These are phyloP conservation scores for Wickerhamiella sorbophila DNA, from an alignment of 805 yeast species.

Conservation along the genomic window DNA sequence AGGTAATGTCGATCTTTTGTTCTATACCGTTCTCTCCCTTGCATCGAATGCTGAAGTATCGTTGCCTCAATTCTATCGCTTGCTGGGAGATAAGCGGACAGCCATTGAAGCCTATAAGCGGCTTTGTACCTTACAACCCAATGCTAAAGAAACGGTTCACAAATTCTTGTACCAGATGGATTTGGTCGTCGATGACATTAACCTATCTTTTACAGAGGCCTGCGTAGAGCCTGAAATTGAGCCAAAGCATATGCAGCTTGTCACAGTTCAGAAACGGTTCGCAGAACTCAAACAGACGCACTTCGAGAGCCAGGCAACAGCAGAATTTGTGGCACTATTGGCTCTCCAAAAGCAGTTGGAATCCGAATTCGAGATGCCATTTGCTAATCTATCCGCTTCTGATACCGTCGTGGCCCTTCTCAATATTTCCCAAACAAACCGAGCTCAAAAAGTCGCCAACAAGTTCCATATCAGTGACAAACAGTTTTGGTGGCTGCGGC, in stretches of 20 bases:
- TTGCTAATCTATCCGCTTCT: conserved; percentile 32
- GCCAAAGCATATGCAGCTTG: conserved; percentile 15
- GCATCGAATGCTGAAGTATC: conserved; percentile 34
- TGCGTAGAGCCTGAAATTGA: not conserved
- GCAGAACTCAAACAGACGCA: conserved; percentile 23
- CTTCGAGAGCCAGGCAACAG: conserved; percentile 29
- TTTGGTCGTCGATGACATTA: conserved; percentile 29
- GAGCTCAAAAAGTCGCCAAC: conserved; percentile 35
- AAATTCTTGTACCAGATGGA: conserved; percentile 58
- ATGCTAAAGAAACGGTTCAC: conserved; percentile 29
- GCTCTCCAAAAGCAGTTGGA: conserved; percentile 34
- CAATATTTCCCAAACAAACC: conserved; percentile 34
- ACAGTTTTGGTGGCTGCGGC: conserved; percentile 40
- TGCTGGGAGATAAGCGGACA: conserved; percentile 36
- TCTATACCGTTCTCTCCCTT: conserved; percentile 42
- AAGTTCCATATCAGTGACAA: conserved; percentile 44
- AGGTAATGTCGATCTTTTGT: conserved; percentile 45
- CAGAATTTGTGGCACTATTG: conserved; percentile 32
- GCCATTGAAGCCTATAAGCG: conserved; percentile 30
- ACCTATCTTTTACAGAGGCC: conserved; percentile 22
- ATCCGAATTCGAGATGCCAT: conserved; percentile 28
- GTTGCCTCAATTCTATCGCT: conserved; percentile 51
- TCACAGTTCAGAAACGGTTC: conserved; percentile 23
- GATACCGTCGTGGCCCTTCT: conserved; percentile 37
- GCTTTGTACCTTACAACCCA: conserved; percentile 8